Evolutionary conservation across 371 early-diverging fungal species (phyloP).

Genomic region (Apophysomyces variabilis): DNA sequence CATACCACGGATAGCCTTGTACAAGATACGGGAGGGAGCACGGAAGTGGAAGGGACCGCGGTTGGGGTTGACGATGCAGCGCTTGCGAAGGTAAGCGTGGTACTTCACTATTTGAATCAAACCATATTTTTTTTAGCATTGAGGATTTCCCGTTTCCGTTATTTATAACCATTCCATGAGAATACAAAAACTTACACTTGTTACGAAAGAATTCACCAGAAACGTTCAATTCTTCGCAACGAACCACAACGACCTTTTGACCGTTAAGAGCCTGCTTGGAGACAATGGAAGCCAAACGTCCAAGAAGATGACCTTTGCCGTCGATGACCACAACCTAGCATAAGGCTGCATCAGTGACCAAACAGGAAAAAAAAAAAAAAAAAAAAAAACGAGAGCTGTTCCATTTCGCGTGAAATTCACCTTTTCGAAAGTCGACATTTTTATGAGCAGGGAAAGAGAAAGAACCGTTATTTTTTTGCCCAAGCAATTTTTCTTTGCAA

Average conservation of each 20-base stretch:
- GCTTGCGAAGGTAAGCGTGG: slow-evolving; percentile 98
- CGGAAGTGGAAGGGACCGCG: slow-evolving; percentile 99
- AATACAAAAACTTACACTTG: slow-evolving; percentile 78
- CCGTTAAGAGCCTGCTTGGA: slow-evolving; percentile 98
- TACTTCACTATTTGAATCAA: slow-evolving; percentile 77
- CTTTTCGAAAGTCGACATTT: slow-evolving; percentile 46
- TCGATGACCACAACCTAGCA: slow-evolving; percentile 96
- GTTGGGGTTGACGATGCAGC: slow-evolving; percentile 98
- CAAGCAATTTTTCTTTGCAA: neutral
- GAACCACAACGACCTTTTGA: slow-evolving; percentile 96
- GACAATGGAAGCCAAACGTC: slow-evolving; percentile 97
- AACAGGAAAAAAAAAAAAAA: neutral
- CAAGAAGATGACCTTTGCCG: slow-evolving; percentile 98
- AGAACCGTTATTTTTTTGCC: slow-evolving; percentile 14
- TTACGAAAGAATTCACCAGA: slow-evolving; percentile 98
- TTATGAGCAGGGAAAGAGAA: slow-evolving; percentile 21
- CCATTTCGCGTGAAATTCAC: slow-evolving; percentile 16
- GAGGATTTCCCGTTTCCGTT: slow-evolving; percentile 2
- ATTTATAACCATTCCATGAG: slow-evolving; percentile 8
- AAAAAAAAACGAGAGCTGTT: neutral
- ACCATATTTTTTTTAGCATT: neutral
- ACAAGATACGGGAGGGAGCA: slow-evolving; percentile 98
- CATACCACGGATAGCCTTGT: slow-evolving; percentile 98
- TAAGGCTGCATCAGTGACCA: neutral
- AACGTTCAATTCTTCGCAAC: slow-evolving; percentile 97